Conservation (phyloP, 306 rosid species). For the Begonia peltatifolia region DNA sequence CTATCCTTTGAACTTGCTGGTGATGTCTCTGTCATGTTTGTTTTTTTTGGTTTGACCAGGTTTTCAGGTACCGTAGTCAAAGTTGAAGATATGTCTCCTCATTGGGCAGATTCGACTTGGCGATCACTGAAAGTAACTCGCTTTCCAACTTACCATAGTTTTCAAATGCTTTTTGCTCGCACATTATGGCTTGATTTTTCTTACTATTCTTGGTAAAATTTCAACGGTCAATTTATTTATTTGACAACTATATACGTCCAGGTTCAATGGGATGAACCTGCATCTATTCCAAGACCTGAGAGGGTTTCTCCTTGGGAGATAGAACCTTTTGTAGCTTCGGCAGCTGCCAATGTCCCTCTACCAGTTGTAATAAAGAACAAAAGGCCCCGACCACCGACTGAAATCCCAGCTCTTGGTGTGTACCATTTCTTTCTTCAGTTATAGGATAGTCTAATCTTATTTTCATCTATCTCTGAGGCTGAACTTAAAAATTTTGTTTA, state of each 20-base stretch:
- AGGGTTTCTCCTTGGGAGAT: constrained; percentile 96
- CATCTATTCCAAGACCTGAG: constrained; percentile 70
- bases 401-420: constrained; percentile 41
- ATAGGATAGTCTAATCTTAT: too few species aligned
- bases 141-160: background rate
- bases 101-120: constrained; percentile 71
- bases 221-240: too few species aligned
- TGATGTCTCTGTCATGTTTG: too few species aligned
- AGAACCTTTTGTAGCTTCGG: constrained; percentile 55
- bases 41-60: constrained; percentile 23
- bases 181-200: background rate
- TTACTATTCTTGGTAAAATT: background rate
- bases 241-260: constrained; percentile 11
- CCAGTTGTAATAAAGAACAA: constrained; percentile 41
- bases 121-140: constrained; percentile 66
- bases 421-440: background rate
- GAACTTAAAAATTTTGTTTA: background rate
- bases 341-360: constrained; percentile 30
- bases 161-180: too few species aligned
- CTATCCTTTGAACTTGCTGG: too few species aligned
- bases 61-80: constrained; percentile 84
- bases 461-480: constrained; percentile 1
- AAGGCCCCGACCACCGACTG: constrained; percentile 64
- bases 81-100: constrained; percentile 60
- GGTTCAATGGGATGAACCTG: constrained; percentile 99